Percentiles rank a stretch among this genome's conserved stretches.
Conservation (phyloP, 1,284 basidiomycete genomes). For the Lentinula novae-zelandiae region DNA sequence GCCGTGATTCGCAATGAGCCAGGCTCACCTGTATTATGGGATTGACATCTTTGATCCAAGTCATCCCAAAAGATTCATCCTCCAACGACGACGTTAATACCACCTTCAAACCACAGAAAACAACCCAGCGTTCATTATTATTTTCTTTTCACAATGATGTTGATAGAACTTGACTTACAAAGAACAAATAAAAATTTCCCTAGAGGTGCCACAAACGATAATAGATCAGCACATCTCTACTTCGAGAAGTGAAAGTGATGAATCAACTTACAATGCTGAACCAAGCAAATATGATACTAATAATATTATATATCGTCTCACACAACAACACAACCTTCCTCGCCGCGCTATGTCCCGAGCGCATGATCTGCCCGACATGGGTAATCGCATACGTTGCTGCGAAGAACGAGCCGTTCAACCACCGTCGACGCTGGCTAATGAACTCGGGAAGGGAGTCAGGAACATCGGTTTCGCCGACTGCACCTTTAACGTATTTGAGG, state of each 20-base stretch:
- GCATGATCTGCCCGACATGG: conserved; percentile 81
- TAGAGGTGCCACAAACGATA: conserved; percentile 23
- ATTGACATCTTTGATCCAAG: conserved; percentile 77
- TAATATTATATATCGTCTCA: conserved; percentile 85
- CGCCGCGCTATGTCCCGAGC: conserved; percentile 78
- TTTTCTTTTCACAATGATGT: background rate
- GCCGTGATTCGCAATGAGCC: background rate
- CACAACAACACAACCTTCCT: conserved; percentile 76
- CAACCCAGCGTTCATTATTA: background rate
- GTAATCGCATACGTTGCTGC: conserved; percentile 84
- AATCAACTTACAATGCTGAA: conserved; percentile 72
- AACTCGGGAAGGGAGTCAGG: conserved; percentile 94
- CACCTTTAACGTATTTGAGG: conserved; percentile 93
- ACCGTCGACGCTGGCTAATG: conserved; percentile 88
- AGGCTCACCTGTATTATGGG: conserved; percentile 64
- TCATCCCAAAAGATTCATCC: conserved; percentile 65
- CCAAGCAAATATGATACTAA: conserved; percentile 92
- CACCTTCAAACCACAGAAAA: conserved; percentile 39
- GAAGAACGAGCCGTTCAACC: conserved; percentile 95
- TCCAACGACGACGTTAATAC: conserved; percentile 90
- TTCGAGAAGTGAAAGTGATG: background rate
- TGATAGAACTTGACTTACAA: conserved; percentile 52
- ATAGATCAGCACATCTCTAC: too few species aligned
- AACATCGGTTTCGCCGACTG: conserved; percentile 95
- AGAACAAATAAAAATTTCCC: conserved; percentile 97